Evolutionary conservation across 2,329 filamentous ascomycete species (phyloP).

Genomic region (Stylonectria norvegica): DNA sequence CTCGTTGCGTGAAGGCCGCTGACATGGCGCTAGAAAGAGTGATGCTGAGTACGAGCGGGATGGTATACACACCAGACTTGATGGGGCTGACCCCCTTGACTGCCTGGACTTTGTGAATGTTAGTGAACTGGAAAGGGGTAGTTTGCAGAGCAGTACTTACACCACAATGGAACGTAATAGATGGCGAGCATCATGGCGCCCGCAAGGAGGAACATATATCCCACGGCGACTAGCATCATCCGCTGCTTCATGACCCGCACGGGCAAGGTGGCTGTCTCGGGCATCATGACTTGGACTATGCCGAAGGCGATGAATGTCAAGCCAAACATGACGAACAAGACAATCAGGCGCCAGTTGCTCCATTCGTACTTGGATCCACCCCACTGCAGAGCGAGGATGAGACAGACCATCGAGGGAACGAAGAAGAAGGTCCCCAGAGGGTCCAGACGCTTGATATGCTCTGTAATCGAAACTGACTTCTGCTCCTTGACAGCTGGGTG

Average conservation of each 20-base stretch:
- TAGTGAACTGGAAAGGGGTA: constrained; percentile 9
- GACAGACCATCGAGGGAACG: constrained; percentile 55
- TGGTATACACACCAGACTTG: constrained; percentile 54
- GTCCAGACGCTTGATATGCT: constrained; percentile 53
- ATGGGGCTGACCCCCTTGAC: constrained; percentile 51
- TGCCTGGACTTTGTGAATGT: constrained; percentile 47
- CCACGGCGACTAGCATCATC: constrained; percentile 48
- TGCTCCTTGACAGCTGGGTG: constrained; percentile 36
- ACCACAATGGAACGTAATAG: constrained; percentile 55
- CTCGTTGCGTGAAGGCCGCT: constrained; percentile 46
- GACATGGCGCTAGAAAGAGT: constrained; percentile 50
- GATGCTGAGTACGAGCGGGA: constrained; percentile 55
- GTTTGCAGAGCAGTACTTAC: constrained; percentile 33
- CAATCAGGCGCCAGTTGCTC: constrained; percentile 50
- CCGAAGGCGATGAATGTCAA: constrained; percentile 46
- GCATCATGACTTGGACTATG: constrained; percentile 50
- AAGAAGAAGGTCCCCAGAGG: constrained; percentile 59
- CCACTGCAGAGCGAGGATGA: constrained; percentile 63
- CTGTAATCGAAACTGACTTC: constrained; percentile 30
- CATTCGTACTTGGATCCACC: constrained; percentile 53
- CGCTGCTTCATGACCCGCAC: constrained; percentile 52
- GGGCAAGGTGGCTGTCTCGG: constrained; percentile 56
- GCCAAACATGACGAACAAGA: constrained; percentile 51
- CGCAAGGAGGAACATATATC: constrained; percentile 46
- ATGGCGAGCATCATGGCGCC: constrained; percentile 53